Conservation (phyloP, 139 green algal species). For the Zygnema cylindricum region DNA sequence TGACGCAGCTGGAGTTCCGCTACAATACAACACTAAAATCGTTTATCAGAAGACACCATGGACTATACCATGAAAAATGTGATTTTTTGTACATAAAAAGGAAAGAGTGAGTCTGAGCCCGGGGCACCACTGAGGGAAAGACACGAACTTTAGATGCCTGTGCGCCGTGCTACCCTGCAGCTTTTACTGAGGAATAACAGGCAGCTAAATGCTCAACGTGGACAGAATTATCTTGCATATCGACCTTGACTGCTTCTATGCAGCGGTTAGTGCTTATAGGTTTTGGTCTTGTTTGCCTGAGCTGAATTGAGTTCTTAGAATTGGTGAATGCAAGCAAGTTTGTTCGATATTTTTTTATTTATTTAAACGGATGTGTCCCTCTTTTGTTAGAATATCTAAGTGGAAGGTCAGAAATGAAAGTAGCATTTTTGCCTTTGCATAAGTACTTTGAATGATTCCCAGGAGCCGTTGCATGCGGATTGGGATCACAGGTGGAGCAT, state of each 20-base stretch:
- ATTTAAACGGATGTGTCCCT: no score
- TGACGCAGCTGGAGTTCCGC: no score
- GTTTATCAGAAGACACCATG: no score
- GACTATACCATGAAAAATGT: no score
- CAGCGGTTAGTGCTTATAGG: conserved; percentile 26
- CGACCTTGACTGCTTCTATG: conserved; percentile 85
- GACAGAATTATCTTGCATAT: conserved; percentile 69
- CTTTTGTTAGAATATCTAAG: no score
- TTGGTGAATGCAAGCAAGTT: neutral
- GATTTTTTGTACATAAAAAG: no score
- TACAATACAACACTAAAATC: no score
- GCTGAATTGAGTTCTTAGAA: neutral
- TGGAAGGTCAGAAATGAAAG: no score
- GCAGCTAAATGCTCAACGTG: neutral
- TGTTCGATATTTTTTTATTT: neutral
- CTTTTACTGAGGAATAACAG: neutral
- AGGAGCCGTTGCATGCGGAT: neutral
- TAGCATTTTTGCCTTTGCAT: neutral
- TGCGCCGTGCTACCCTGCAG: no score
- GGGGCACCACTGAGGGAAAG: no score
- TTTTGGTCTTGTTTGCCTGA: neutral
- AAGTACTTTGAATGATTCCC: neutral
- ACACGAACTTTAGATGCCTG: no score
- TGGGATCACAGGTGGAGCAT: conserved; percentile 47
- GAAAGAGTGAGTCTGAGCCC: no score